Conservation (phyloP, 139 green algal genomes). For the Auxenochlorella protothecoides region DNA sequence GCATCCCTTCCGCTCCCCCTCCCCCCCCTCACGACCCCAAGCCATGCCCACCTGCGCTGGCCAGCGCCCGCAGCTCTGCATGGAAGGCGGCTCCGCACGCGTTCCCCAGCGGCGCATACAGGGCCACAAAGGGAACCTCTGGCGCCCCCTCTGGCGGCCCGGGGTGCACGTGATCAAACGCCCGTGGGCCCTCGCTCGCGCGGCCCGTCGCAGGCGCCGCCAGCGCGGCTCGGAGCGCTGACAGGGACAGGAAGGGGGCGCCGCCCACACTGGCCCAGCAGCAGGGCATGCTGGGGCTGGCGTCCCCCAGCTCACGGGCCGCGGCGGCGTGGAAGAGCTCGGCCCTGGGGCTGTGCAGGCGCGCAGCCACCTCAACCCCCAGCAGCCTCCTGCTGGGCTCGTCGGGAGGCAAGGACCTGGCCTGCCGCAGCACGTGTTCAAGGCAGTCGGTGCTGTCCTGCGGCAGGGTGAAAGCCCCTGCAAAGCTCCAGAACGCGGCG, state of each 20-base stretch:
- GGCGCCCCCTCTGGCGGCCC: conserved; percentile 6
- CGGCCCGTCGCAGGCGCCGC: conserved; percentile 7
- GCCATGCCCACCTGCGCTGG: not conserved
- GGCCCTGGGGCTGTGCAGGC: no score
- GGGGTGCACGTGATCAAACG: not conserved
- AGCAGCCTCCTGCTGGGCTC: no score
- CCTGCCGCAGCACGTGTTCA: no score
- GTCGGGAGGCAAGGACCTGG: no score
- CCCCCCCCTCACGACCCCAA: no score
- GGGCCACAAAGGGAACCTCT: conserved; percentile 21
- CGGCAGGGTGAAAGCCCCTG: conserved; percentile 4
- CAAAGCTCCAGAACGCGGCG: conserved; percentile 37
- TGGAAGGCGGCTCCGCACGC: conserved; percentile 50
- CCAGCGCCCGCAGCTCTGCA: conserved; percentile 18
- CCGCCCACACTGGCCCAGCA: not conserved
- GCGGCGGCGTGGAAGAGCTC: no score
- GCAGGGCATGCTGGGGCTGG: not conserved
- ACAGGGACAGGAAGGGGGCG: not conserved
- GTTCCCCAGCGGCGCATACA: conserved; percentile 53
- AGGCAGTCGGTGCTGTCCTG: no score
- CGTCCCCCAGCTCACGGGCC: no score
- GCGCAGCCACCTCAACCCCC: no score
- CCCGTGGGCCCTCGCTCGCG: not conserved
- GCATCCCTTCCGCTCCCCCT: not conserved
- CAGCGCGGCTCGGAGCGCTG: no score